Conservation (phyloP, 1,284 basidiomycete species). For the Ceratobasidium sp. region DNA sequence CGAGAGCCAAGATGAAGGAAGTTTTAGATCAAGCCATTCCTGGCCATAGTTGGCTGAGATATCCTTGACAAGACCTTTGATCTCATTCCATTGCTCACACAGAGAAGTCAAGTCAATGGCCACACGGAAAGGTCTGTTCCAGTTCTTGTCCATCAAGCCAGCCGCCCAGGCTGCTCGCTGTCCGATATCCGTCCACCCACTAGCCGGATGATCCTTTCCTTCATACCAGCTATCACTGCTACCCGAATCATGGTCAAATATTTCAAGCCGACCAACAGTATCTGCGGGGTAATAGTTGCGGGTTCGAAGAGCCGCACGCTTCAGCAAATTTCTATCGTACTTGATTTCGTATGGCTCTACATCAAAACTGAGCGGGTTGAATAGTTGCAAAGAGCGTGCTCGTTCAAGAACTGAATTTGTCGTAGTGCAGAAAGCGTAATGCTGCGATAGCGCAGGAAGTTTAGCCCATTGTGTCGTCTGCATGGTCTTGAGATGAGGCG, state of each 20-base stretch:
- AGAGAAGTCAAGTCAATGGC: neutral
- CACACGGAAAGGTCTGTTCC: neutral
- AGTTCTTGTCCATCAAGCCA: neutral
- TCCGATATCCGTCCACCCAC: neutral
- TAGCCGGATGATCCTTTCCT: neutral
- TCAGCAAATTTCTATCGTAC: neutral
- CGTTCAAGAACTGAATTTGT: neutral
- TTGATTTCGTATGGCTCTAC: neutral
- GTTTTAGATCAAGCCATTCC: neutral
- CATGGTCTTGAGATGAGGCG: constrained; percentile 53
- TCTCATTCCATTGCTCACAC: neutral
- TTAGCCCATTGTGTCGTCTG: constrained; percentile 52
- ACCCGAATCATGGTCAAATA: neutral
- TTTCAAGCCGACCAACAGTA: neutral
- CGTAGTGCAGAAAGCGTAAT: constrained; percentile 46
- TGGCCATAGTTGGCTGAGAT: neutral
- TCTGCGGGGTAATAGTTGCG: constrained; percentile 7
- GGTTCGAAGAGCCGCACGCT: constrained; percentile 15
- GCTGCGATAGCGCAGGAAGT: constrained; percentile 49
- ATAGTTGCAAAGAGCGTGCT: constrained; percentile 11
- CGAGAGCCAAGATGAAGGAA: constrained; percentile 1
- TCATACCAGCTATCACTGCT: neutral
- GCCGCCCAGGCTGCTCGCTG: constrained; percentile 14
- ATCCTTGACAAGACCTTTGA: neutral
- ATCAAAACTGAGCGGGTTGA: constrained; percentile 14